Conservation (phyloP, 441 rosid genomes). For the Pelargonium fulgidum region DNA sequence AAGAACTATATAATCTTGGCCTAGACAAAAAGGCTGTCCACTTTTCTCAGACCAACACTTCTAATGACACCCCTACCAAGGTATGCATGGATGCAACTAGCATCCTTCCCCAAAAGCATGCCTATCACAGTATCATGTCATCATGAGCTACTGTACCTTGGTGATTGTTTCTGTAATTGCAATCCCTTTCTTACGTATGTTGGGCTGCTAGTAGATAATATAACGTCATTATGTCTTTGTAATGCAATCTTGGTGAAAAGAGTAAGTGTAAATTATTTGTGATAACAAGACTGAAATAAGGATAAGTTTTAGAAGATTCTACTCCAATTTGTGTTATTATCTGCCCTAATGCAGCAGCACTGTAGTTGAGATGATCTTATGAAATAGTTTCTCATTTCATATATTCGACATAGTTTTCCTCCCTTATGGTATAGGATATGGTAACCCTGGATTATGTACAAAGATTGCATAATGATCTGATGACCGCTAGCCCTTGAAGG, state of each 20-base stretch:
- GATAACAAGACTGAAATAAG: background rate
- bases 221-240: background rate
- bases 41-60: slow-evolving; percentile 8
- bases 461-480: background rate
- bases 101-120: background rate
- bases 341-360: background rate
- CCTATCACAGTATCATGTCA: background rate
- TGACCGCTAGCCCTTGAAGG: background rate
- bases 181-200: background rate
- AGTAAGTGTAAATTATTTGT: background rate
- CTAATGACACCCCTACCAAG: slow-evolving; percentile 6
- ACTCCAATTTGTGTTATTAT: background rate
- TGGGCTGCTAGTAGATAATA: background rate
- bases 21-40: background rate
- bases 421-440: background rate
- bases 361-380: background rate
- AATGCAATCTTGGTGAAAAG: slow-evolving; percentile 5
- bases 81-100: slow-evolving; percentile 7
- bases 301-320: background rate
- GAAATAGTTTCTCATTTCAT: background rate
- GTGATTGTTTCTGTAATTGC: background rate
- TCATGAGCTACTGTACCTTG: background rate
- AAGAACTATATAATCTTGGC: background rate
- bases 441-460: background rate
- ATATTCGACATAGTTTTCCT: background rate